Evolutionary conservation across 1,139 yeast species (phyloP).

Genomic region (Diutina ranongensis): DNA sequence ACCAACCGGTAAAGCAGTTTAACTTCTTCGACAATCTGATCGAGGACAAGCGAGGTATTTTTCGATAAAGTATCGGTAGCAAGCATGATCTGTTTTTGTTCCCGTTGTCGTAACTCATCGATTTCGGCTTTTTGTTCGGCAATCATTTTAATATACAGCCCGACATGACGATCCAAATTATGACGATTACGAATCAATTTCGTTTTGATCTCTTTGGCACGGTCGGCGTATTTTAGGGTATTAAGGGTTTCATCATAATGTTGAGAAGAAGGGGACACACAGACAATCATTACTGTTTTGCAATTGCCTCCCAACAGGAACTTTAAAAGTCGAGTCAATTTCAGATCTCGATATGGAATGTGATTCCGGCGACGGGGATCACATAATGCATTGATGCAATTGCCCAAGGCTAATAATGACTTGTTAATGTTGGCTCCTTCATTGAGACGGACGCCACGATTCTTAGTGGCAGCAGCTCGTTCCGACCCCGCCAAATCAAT

Average conservation of each 20-base stretch:
- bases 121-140: constrained; percentile 75
- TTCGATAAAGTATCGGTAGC: constrained; percentile 8
- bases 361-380: constrained; percentile 59
- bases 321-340: constrained; percentile 58
- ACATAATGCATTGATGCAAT: constrained; percentile 87
- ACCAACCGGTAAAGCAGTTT: constrained; percentile 26
- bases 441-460: constrained; percentile 64
- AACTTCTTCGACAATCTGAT: constrained; percentile 29
- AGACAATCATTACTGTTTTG: constrained; percentile 90
- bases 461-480: constrained; percentile 81
- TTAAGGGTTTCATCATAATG: constrained; percentile 90
- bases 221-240: constrained; percentile 79
- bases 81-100: constrained; percentile 19
- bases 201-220: constrained; percentile 86
- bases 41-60: constrained; percentile 20
- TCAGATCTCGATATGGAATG: constrained; percentile 46
- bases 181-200: constrained; percentile 67
- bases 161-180: constrained; percentile 74
- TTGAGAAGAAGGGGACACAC: constrained; percentile 73
- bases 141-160: constrained; percentile 73
- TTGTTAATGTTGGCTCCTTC: constrained; percentile 93
- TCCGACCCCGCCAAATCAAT: constrained; percentile 94
- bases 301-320: constrained; percentile 93
- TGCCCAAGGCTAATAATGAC: constrained; percentile 80
- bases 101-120: constrained; percentile 52